Conservation (phyloP, 441 rosid species). For the Brassica balearica region DNA sequence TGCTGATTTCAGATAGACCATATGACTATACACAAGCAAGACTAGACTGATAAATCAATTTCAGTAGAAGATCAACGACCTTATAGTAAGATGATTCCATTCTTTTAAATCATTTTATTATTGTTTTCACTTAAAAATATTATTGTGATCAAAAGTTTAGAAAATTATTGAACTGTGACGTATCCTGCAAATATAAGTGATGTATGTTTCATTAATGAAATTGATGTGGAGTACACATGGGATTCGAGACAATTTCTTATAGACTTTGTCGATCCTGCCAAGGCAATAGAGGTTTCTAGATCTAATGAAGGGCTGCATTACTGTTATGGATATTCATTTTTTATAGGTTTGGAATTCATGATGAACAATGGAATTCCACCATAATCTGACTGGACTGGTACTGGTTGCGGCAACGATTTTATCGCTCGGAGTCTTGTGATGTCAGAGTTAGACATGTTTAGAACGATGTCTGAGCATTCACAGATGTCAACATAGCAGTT, state of each 20-base stretch:
- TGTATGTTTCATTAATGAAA: neutral
- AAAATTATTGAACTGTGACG: neutral
- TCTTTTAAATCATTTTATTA: neutral
- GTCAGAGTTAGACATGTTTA: neutral
- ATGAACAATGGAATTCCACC: neutral
- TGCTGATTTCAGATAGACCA: neutral
- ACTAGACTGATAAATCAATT: no score
- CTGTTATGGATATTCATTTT: neutral
- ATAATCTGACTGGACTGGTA: no score
- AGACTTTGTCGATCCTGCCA: neutral
- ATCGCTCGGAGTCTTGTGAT: neutral
- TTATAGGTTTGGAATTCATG: neutral
- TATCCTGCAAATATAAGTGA: neutral
- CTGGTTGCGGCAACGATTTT: no score
- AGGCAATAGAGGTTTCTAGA: neutral
- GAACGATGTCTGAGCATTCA: no score
- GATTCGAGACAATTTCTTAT: no score
- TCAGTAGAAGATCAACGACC: neutral
- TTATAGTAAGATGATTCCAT: neutral
- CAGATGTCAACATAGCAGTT: neutral
- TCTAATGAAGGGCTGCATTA: neutral
- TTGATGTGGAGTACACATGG: neutral
- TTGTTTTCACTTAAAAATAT: neutral
- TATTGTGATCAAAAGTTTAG: neutral
- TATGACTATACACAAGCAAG: neutral